Evolutionary conservation across 345 rosid genomes (phyloP), one percentile per base, ranked within the genome.

Genomic region (Syzygium oleosum): DNA sequence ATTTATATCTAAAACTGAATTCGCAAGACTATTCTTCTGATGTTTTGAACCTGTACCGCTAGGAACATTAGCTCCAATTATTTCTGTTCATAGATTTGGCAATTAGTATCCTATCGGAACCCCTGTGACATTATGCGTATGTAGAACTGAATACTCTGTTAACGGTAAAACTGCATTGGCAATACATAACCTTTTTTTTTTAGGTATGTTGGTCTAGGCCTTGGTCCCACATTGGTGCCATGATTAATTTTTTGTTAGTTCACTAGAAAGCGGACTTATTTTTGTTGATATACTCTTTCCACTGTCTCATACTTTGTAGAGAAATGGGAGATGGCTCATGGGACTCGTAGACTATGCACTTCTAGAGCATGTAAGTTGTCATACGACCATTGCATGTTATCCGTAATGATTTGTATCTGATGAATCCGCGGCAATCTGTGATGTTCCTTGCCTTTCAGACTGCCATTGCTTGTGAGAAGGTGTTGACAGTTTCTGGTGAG

Each of bases 271-370:
- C 34, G 68, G 46, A 46, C 49, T 51, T 78, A 51, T 29, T 15
- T 14, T 38, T 84, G 53, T 16, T 84, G 21, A 19, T 51, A 0
- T 19, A 34, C 41, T 38, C n/a, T 15, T 12, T 73, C 6, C 23
- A 52, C 38, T 9, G 41, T 73, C 83, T 85, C 46, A 41, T 27
- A 31, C 13, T 53, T 52, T 88, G 79, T 73, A 96, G 98, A 87
- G 97, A 95, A 89, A 97, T 96, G 88, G 96, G 98, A 88, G 95
- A 96, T 86, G 98, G 98, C 85, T 87, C 93, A 10, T 96, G 96
- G 99, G 97, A 95, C 90, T 97, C 98, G 68, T 94, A 97, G 98
- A 91, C 94, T 17, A 90, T 95, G 94, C 98, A 19, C 95, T 97
- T 85, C 84, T 85, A 6, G 94, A 95, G 68, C 98, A 97, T 94